Percentiles rank a stretch among this genome's conserved stretches.
phyloP scores from a whole-genome alignment of 768 basidiomycete species.

The Stropharia rugosoannulata region DNA sequence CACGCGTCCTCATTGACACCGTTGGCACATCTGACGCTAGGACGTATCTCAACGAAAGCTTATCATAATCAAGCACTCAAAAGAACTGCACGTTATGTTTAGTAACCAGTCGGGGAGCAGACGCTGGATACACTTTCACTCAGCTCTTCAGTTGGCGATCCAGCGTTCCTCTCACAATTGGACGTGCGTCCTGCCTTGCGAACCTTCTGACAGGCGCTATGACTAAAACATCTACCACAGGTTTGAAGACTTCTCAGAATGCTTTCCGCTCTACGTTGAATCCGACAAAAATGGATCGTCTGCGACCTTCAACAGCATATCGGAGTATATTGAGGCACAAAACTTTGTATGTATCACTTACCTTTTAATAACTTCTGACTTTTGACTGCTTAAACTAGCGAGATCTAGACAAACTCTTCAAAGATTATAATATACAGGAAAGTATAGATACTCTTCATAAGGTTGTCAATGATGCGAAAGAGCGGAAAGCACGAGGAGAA shows the following conservation, averaged over 20 bases:
- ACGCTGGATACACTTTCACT: conserved; percentile 57
- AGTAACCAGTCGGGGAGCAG: conserved; percentile 45
- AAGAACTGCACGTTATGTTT: too few species aligned
- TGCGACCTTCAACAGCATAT: conserved; percentile 63
- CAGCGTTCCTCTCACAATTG: conserved; percentile 58
- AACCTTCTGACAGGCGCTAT: background rate
- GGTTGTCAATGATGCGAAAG: conserved; percentile 67
- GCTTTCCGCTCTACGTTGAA: conserved; percentile 64
- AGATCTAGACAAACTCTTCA: conserved; percentile 68
- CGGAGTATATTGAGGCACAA: conserved; percentile 69
- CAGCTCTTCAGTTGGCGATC: conserved; percentile 54
- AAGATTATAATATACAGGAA: conserved; percentile 63
- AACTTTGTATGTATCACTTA: conserved; percentile 39
- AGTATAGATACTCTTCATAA: conserved; percentile 71
- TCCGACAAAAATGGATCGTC: conserved; percentile 63
- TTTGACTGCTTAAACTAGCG: conserved; percentile 35
- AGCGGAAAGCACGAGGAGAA: conserved; percentile 48
- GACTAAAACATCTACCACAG: conserved; percentile 23
- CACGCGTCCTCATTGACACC: too few species aligned
- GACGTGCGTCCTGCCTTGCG: conserved; percentile 39
- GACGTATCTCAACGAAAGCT: background rate
- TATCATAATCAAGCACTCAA: conserved; percentile 13
- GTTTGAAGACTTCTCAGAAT: conserved; percentile 61
- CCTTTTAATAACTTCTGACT: conserved; percentile 9
- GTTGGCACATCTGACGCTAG: too few species aligned